Base-by-base conservation (phyloP, 345 rosid species). In the Hibiscus mutabilis region DNA sequence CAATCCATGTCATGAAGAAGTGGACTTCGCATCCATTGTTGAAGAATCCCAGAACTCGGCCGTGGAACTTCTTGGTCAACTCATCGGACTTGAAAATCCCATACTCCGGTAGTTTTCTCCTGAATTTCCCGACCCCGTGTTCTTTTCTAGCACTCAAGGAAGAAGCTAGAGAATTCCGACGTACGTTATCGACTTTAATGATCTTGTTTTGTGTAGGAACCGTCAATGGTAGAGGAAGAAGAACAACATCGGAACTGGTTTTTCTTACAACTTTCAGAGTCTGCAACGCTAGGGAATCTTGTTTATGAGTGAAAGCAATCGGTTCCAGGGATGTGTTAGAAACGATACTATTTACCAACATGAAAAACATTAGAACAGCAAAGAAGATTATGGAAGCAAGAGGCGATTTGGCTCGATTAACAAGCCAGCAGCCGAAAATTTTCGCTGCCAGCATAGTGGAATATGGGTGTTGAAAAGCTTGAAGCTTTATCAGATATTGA, bases 1-100 rank as follows among this genome's bases (percentile, higher is more conserved):
- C 86, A 73, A 93, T 85, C 98, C 96, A 93, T 51, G 90, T 89
- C 98, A 89, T 88, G 83, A 85, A 93, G 76, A 90, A 85, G 70
- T 75, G 83, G 60, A 84, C 77, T 21, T 80, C 85, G 16, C 97
- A 91, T 2, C 68, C 55, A 0, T 78, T 61, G 72, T 76, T 46
- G 47, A 91, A 84, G 77, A 90, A 89, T 18, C 80, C 68, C 13
- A 80, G 46, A 73, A 85, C 82, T 35, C 89, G 82, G 4, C 79
- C 70, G 14, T 86, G 90, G 63, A 91, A 93, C 68, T 74, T 68
- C 79, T 56, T 37, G 24, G 89, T 80, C 56, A 79, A 15, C 51
- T 82, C 66, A 13, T 83, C 78, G 27, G 97, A 83, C 79, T 68
- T 80, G 76, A 93, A 80, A 67, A 88, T 79, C 71, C 82, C 85